Evolutionary conservation across 164 flowering plant species (phyloP), one percentile per base, ranked within the genome.

Genomic region (Chimonanthus salicifolius): DNA sequence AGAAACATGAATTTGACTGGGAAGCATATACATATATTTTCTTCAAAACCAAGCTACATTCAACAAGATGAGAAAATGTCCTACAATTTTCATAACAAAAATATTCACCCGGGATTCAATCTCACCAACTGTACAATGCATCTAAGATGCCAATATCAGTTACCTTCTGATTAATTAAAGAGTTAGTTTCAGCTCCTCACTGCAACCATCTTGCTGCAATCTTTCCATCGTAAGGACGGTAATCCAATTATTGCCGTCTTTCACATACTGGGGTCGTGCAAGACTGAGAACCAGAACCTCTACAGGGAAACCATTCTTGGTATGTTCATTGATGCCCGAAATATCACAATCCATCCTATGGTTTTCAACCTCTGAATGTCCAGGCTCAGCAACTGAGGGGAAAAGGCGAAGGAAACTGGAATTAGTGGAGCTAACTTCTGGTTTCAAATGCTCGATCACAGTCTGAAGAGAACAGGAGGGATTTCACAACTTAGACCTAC

Each of bases 221-320:
- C 10, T 7, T 74, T 67, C 49, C 13, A n/a, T 58, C 4, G 71
- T 45, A 3, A 67, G 9, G 20, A 16, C 45, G 10, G 45, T 43
- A 65, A 74, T 74, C 47, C 58, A 58, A 47, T 11, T 63, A 11
- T 21, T 15, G 54, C 67, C 71, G 15, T 68, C 71, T 58, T 33
- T 67, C 58, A 15, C 3, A 64, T 62, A 74, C 6, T 43, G 47
- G 33, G 76, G 65, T 47, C 75, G 68, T n/a, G 62, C 43, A 10
- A 49, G 74, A 20, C 74, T 72, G 47, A 64, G 69, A 6, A 7
- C 13, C 13, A 54, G 49, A n/a, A n/a, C 11, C 33, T 44, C 4
- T 58, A 58, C 54, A 13, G 66, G 21, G 54, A 20, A 16, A 47
- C 47, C 13, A 44, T 49, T 50, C 33, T 64, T 4, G 69, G 47